A percentile compares a stretch with the other conserved stretches of the same genome.
Evolutionary conservation across 1,284 basidiomycete species (phyloP).

Genomic region (Hemileia vastatrix): DNA sequence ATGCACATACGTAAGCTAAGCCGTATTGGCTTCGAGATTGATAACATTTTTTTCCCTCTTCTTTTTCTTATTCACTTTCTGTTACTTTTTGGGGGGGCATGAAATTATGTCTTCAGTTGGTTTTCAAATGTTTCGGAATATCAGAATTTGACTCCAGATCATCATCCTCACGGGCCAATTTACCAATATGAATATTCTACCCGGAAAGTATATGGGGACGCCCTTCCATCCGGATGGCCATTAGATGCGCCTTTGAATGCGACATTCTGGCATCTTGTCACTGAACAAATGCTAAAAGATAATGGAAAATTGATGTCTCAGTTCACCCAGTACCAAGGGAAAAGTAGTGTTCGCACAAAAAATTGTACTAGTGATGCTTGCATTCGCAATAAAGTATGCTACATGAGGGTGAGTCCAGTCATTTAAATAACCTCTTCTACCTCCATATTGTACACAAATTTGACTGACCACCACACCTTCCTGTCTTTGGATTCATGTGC

Average conservation of each 20-base stretch:
- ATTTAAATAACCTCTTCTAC: no score
- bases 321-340: slow-evolving; percentile 64
- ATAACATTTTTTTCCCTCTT: slow-evolving; percentile 39
- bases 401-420: slow-evolving; percentile 52
- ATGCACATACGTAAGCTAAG: slow-evolving; percentile 34
- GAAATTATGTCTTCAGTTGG: neutral
- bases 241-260: slow-evolving; percentile 44
- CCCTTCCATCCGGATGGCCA: slow-evolving; percentile 25
- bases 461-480: no score
- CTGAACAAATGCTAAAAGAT: slow-evolving; percentile 42
- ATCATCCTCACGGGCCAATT: slow-evolving; percentile 30
- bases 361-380: slow-evolving; percentile 56
- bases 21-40: neutral
- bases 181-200: slow-evolving; percentile 50
- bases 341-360: slow-evolving; percentile 53
- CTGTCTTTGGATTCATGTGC: neutral
- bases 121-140: neutral
- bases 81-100: neutral
- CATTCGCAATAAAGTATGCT: slow-evolving; percentile 61
- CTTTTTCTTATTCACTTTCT: neutral
- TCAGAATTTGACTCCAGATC: slow-evolving; percentile 24
- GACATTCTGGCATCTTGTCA: slow-evolving; percentile 56
- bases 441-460: no score
- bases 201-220: slow-evolving; percentile 46
- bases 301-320: slow-evolving; percentile 20